A percentile compares a stretch with the other conserved stretches of the same genome.
These are phyloP conservation scores for Trichomonascus vanleenenianus DNA, from an alignment of 805 yeast species.

Conservation along the genomic window DNA sequence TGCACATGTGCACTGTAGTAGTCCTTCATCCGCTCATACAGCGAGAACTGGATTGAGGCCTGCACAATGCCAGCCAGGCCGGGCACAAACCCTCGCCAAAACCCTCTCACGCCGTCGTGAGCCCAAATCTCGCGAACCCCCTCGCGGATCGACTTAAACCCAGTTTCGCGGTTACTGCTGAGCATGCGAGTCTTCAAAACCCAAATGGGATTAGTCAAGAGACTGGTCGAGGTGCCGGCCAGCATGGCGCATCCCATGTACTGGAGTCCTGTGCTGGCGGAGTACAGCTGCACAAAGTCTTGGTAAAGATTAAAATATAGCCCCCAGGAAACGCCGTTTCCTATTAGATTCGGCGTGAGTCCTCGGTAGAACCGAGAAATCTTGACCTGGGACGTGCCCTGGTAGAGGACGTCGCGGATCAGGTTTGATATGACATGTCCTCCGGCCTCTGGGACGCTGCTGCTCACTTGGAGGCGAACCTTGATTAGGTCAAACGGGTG, in stretches of 20 bases:
- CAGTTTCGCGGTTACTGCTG: conserved; percentile 38
- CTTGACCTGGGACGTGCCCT: conserved; percentile 8
- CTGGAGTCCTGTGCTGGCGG: conserved; percentile 30
- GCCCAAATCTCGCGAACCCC: conserved; percentile 44
- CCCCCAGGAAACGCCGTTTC: conserved; percentile 86
- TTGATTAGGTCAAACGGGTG: conserved; percentile 90
- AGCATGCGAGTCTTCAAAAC: conserved; percentile 85
- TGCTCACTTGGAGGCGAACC: conserved; percentile 66
- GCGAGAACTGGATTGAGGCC: conserved; percentile 79
- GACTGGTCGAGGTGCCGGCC: conserved; percentile 71
- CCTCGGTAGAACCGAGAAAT: conserved; percentile 56
- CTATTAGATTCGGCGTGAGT: conserved; percentile 67
- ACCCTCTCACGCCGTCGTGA: conserved; percentile 52
- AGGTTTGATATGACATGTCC: conserved; percentile 6
- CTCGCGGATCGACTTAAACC: conserved; percentile 50
- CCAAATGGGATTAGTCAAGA: conserved; percentile 91
- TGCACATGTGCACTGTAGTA: neutral
- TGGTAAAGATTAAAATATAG: conserved; percentile 75
- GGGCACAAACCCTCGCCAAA: conserved; percentile 70
- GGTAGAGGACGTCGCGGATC: conserved; percentile 2
- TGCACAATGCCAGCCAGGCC: conserved; percentile 78
- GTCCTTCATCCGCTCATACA: conserved; percentile 70
- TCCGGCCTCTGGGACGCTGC: conserved; percentile 7
- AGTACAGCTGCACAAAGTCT: conserved; percentile 28
- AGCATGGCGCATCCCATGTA: conserved; percentile 49